These are phyloP conservation scores for Amoeboradix gromovi DNA, from an alignment of 371 early-diverging fungal species.

Conservation along the genomic window DNA sequence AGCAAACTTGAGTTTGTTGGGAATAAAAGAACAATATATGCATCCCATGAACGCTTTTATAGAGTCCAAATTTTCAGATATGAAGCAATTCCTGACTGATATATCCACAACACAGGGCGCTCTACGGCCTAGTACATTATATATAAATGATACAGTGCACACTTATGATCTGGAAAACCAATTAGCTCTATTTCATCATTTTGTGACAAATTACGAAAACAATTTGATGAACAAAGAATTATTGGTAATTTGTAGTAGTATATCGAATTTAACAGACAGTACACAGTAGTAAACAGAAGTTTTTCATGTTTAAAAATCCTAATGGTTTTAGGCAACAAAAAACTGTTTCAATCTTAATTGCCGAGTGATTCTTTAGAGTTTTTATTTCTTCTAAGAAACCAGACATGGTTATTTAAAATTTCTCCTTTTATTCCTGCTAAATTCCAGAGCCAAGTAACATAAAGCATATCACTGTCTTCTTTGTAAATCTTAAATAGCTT, in stretches of 20 bases:
- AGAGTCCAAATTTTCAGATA: neutral
- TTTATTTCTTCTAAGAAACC: no score
- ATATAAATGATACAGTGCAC: neutral
- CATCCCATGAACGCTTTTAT: constrained; percentile 25
- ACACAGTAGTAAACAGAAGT: no score
- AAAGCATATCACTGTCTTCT: no score
- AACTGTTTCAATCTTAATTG: no score
- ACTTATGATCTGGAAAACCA: neutral
- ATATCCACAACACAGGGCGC: neutral
- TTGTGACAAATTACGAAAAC: neutral
- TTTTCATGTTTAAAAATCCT: no score
- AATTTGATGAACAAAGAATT: neutral
- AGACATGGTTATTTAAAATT: no score
- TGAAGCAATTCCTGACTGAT: neutral
- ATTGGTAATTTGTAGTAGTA: neutral
- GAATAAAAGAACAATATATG: constrained; percentile 48
- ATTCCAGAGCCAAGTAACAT: no score
- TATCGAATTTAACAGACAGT: neutral
- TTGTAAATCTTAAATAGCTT: no score
- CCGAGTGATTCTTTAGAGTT: no score
- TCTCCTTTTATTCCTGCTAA: no score
- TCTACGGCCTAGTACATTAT: neutral
- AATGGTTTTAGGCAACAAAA: no score
- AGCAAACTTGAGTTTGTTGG: constrained; percentile 39
- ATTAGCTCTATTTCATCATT: neutral